Base-by-base conservation (phyloP, 2,329 filamentous ascomycete species). In the Colletotrichum magnum region DNA sequence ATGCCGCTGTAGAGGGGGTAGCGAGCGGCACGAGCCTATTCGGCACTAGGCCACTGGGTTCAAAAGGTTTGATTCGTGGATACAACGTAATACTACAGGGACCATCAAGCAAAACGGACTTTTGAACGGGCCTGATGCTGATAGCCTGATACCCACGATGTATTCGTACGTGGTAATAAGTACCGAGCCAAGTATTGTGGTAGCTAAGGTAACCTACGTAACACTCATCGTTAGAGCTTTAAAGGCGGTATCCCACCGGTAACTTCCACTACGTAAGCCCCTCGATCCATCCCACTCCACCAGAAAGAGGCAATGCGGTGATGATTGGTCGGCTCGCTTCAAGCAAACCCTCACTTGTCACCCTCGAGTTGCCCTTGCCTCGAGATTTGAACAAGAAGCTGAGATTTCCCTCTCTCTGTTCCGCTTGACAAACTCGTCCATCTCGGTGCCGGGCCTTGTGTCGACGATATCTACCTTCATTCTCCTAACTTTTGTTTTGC, bases 191-290 rank as follows among this genome's bases (percentile, higher is more conserved):
- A 18, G 18, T 18, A 18, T 18, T 18, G 9, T 36, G 9, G 32
- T 36, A 36, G 32, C 1, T 36, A 2, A 36, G 32, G 7, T 18
- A 4, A 24, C 21, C 21, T 12, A 36, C 32, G 32, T 10, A 36
- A 36, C 32, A 3, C 9, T 10, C 32, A 36, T 24, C 18, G 21
- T 24, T 68, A 52, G 26, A 43, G 28, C 32, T 36, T 41, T 12
- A 41, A 51, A 13, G 43, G 41, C 41, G 41, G 41, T 24, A 53
- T 62, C 58, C 64, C 64, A 67, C 58, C 58, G 58, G 58, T 51
- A 56, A 16, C 32, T 43, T 43, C 5, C 41, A 15, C 7, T 36
- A 5, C 18, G 18, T 18, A 18, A 18, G 15, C 41, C 41, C 16
- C 18, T 18, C 36, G 13, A 39, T 4, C 21, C 21, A 4, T 24